phyloP scores from a whole-genome alignment of 768 basidiomycete genomes.

The Lentinula aciculospora region DNA sequence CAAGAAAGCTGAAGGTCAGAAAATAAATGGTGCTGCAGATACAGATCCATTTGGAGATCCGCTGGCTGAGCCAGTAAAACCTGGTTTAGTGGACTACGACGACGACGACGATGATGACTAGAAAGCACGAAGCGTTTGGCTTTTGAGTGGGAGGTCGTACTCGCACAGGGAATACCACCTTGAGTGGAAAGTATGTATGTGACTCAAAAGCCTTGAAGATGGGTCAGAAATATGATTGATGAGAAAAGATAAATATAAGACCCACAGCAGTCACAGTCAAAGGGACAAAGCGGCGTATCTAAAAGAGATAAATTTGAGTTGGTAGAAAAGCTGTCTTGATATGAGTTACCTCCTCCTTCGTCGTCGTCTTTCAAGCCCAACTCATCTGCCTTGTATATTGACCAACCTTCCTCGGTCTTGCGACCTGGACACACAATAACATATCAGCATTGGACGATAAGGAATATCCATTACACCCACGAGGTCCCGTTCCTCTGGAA shows the following conservation, averaged over 20 bases:
- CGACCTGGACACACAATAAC: conserved; percentile 45
- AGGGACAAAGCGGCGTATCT: conserved; percentile 85
- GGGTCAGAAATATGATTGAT: conserved; percentile 19
- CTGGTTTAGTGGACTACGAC: conserved; percentile 48
- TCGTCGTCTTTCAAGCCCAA: conserved; percentile 61
- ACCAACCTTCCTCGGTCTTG: conserved; percentile 76
- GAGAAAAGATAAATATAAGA: conserved; percentile 1
- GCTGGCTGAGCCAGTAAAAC: conserved; percentile 28
- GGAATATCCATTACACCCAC: conserved; percentile 36
- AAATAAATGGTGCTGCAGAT: conserved; percentile 27
- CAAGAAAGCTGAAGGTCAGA: conserved; percentile 50
- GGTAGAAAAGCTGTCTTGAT: conserved; percentile 20
- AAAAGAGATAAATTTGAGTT: conserved; percentile 16
- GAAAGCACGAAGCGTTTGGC: not conserved
- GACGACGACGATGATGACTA: conserved; percentile 53
- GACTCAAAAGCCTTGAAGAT: conserved; percentile 7
- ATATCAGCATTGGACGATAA: not conserved
- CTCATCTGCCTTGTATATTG: conserved; percentile 79
- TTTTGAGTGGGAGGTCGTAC: not conserved
- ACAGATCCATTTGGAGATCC: conserved; percentile 71
- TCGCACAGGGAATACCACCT: not conserved
- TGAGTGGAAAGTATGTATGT: not conserved
- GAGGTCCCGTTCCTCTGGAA: conserved; percentile 66
- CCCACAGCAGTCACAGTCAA: conserved; percentile 87
- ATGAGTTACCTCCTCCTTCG: conserved; percentile 58